Conservation (phyloP, 495 filamentous ascomycete species). For the Penicillium longicatenatum region DNA sequence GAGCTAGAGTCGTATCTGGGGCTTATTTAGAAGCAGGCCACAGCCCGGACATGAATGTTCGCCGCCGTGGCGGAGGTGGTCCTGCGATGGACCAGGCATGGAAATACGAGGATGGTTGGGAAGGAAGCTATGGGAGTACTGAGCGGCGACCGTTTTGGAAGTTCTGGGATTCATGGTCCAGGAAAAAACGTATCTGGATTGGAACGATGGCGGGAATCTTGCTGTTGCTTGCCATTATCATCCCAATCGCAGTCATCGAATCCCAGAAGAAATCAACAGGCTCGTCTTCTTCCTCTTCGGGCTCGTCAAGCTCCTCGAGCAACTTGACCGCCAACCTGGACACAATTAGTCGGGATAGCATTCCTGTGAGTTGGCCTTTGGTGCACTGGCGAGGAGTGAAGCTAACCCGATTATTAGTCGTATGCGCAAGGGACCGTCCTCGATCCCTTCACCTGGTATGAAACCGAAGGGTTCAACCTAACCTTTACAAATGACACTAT, state of each 20-base stretch:
- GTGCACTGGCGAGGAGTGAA: background rate
- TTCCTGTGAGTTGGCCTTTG: conserved; percentile 52
- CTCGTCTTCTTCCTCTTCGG: conserved; percentile 28
- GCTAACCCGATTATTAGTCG: conserved; percentile 22
- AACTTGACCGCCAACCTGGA: conserved; percentile 46
- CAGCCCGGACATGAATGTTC: conserved; percentile 38
- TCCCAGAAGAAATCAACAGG: conserved; percentile 60
- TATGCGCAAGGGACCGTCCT: conserved; percentile 72
- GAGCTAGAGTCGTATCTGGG: conserved; percentile 66
- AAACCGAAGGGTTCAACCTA: conserved; percentile 89
- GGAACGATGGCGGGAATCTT: conserved; percentile 45
- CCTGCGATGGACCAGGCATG: conserved; percentile 30
- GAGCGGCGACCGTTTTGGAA: conserved; percentile 34
- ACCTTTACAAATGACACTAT: conserved; percentile 88
- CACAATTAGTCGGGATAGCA: conserved; percentile 58
- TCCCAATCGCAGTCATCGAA: conserved; percentile 71
- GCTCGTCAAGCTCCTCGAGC: conserved; percentile 45
- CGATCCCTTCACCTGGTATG: conserved; percentile 92
- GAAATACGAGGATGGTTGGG: conserved; percentile 38
- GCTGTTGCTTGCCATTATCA: conserved; percentile 68
- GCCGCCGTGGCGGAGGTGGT: conserved; percentile 41
- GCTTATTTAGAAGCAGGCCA: conserved; percentile 67
- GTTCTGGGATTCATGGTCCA: conserved; percentile 33
- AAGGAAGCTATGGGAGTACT: conserved; percentile 29
- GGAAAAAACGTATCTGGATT: conserved; percentile 41